These are phyloP conservation scores for Schizophyllum amplum DNA, from an alignment of 1,284 basidiomycete species.

Conservation along the genomic window DNA sequence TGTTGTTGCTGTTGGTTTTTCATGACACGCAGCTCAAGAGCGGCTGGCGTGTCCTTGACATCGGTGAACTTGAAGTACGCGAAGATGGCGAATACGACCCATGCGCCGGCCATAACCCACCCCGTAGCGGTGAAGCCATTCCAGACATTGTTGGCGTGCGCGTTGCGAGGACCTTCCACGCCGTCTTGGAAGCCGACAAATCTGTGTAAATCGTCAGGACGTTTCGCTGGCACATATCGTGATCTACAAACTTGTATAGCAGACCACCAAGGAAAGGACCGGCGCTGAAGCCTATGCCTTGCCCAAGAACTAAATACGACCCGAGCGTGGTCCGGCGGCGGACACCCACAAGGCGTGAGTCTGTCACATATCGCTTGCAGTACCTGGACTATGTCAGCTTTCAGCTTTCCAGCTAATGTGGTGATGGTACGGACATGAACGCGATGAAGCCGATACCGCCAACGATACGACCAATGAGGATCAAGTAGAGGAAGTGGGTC, in stretches of 20 bases:
- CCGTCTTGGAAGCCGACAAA: constrained; percentile 15
- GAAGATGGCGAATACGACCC: constrained; percentile 43
- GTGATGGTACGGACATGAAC: constrained; percentile 27
- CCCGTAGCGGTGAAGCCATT: constrained; percentile 61
- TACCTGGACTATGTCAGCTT: constrained; percentile 21
- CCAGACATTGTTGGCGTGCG: constrained; percentile 20
- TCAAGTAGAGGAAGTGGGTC: constrained; percentile 34
- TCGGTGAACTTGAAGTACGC: constrained; percentile 44
- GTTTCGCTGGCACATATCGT: no score
- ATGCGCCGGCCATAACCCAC: constrained; percentile 55
- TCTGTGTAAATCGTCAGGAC: no score
- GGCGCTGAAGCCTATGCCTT: constrained; percentile 53
- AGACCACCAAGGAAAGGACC: constrained; percentile 64
- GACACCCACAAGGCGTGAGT: constrained; percentile 58
- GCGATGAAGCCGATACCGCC: constrained; percentile 38
- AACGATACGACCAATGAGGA: constrained; percentile 40
- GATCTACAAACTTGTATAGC: constrained; percentile 49
- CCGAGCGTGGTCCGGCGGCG: constrained; percentile 56
- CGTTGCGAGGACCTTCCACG: neutral
- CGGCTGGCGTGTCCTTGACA: constrained; percentile 21
- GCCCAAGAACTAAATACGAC: constrained; percentile 55
- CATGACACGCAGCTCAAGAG: constrained; percentile 5
- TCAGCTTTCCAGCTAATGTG: no score
- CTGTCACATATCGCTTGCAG: constrained; percentile 56
- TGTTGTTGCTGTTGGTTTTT: neutral